Evolutionary conservation across 1,284 basidiomycete species (phyloP).

Genomic region (Cryptococcus amylolentus): DNA sequence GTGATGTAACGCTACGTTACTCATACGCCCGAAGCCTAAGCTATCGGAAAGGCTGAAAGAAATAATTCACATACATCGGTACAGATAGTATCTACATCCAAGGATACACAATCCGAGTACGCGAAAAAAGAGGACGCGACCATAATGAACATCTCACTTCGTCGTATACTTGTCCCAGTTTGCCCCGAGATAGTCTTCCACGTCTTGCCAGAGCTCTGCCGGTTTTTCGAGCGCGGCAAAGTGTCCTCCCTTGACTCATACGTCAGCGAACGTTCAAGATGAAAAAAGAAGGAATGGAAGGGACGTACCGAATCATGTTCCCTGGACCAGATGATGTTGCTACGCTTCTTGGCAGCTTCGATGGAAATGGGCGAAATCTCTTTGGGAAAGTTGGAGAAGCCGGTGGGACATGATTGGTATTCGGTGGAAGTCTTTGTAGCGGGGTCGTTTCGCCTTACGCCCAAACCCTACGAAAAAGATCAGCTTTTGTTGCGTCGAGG

Average conservation of each 20-base stretch:
- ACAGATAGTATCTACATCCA: no score
- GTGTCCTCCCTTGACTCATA: constrained; percentile 41
- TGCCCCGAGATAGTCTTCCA: constrained; percentile 28
- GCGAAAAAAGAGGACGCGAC: no score
- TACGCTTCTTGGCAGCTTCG: constrained; percentile 13
- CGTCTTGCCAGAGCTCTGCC: constrained; percentile 38
- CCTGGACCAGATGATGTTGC: constrained; percentile 28
- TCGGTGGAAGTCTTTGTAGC: constrained; percentile 12
- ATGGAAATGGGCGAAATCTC: constrained; percentile 48
- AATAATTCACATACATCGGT: no score
- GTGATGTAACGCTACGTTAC: no score
- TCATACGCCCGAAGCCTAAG: no score
- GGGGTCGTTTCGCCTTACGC: constrained; percentile 21
- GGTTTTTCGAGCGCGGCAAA: constrained; percentile 53
- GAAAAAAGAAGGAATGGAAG: no score
- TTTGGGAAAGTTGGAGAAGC: constrained; percentile 45
- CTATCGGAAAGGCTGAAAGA: no score
- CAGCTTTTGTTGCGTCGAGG: background rate
- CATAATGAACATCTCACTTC: no score
- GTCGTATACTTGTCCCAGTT: background rate
- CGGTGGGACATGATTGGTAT: constrained; percentile 45
- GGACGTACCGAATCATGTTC: constrained; percentile 13
- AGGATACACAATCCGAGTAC: no score
- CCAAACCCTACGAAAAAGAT: constrained; percentile 5
- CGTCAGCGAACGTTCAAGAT: background rate